Conservation (phyloP, 257 asterid genomes). For the Echium plantagineum region DNA sequence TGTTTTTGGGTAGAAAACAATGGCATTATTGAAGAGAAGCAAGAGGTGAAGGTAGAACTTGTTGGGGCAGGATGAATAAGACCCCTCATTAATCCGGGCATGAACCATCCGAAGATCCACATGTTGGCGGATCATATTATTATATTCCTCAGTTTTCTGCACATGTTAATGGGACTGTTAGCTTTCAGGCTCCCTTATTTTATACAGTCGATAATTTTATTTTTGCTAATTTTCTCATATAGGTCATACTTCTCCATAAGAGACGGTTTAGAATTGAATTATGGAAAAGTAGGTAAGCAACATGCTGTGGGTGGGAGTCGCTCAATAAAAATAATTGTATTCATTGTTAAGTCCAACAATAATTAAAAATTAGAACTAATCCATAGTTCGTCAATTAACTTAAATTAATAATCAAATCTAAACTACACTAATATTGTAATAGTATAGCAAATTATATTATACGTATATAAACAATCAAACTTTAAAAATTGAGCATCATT, state of each 20-base stretch:
- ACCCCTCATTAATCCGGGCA: slow-evolving; percentile 26
- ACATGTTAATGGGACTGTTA: not conserved
- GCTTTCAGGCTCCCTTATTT: not conserved
- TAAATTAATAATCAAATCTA: too few species aligned
- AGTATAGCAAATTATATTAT: too few species aligned
- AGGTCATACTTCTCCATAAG: too few species aligned
- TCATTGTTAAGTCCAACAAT: too few species aligned
- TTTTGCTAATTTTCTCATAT: not conserved
- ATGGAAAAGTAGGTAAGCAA: not conserved
- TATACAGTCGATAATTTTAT: not conserved
- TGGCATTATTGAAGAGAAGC: slow-evolving; percentile 30
- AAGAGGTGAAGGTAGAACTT: slow-evolving; percentile 29
- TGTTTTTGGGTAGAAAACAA: slow-evolving; percentile 32
- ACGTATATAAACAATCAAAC: too few species aligned
- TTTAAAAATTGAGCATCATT: too few species aligned
- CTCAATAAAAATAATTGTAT: too few species aligned
- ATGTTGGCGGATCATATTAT: slow-evolving; percentile 22
- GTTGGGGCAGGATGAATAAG: slow-evolving; percentile 18
- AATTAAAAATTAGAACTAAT: too few species aligned
- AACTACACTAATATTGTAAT: too few species aligned
- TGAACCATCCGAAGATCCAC: slow-evolving; percentile 33
- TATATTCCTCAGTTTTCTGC: slow-evolving; percentile 27
- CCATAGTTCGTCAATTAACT: too few species aligned
- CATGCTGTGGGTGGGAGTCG: too few species aligned
- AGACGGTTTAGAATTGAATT: not conserved